Conservation (phyloP, 495 filamentous ascomycete genomes). For the Talaromyces liani region DNA sequence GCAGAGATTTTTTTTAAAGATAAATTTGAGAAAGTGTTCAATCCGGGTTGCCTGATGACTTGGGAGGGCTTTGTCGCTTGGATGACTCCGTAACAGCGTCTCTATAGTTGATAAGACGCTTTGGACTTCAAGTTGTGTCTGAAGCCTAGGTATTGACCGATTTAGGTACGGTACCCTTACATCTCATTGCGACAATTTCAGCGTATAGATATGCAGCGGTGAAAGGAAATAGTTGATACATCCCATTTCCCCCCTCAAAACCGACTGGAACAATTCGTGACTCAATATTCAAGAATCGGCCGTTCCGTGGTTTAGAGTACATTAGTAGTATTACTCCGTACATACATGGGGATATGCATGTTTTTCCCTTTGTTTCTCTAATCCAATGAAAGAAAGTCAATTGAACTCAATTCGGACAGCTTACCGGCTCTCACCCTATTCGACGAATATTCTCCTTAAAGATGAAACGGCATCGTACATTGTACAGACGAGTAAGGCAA, state of each 20-base stretch:
- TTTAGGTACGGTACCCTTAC: background rate
- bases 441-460: background rate
- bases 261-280: background rate
- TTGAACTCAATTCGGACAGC: background rate
- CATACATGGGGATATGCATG: background rate
- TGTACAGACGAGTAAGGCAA: background rate
- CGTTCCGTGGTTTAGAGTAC: background rate
- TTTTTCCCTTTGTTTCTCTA: background rate
- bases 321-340: background rate
- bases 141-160: background rate
- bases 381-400: background rate
- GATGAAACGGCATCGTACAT: background rate
- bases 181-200: background rate
- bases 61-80: no score
- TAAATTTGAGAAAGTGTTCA: no score
- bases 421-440: background rate
- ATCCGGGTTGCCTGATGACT: no score
- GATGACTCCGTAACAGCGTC: no score
- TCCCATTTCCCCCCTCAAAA: background rate
- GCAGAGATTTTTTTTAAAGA: no score
- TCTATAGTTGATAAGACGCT: no score
- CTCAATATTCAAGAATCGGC: background rate
- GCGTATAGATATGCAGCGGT: background rate
- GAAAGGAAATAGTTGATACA: background rate
- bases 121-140: no score